A percentile compares a stretch with the other conserved stretches of the same genome.
Evolutionary conservation across 495 filamentous ascomycete species (phyloP).

Genomic region (Hypoxylon perforatum): DNA sequence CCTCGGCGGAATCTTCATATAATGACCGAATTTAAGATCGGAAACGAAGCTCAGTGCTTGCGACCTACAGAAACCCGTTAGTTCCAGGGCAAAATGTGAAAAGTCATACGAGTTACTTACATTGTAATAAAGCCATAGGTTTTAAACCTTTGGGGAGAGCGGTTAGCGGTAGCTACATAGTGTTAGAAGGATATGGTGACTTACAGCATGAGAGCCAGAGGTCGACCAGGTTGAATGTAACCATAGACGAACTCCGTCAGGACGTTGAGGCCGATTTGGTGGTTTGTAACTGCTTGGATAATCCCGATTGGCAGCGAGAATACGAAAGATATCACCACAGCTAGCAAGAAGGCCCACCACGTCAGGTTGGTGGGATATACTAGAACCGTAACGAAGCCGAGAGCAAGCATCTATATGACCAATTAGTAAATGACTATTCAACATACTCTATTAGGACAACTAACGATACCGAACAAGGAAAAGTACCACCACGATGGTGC

Average conservation of each 20-base stretch:
- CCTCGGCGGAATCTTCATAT: constrained; percentile 76
- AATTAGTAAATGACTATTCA: constrained; percentile 33
- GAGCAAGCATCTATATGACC: constrained; percentile 62
- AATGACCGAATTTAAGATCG: constrained; percentile 72
- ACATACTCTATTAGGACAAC: constrained; percentile 12
- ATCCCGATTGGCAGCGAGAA: constrained; percentile 68
- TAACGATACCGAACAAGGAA: constrained; percentile 57
- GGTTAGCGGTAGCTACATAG: neutral
- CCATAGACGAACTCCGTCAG: constrained; percentile 78
- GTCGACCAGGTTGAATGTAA: constrained; percentile 74
- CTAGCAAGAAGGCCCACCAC: constrained; percentile 75
- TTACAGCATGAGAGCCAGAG: constrained; percentile 73
- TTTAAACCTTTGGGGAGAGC: constrained; percentile 65
- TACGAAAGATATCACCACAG: constrained; percentile 66
- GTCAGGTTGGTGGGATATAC: constrained; percentile 73
- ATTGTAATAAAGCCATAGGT: constrained; percentile 79
- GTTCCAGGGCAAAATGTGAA: neutral
- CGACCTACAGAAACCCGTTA: constrained; percentile 42
- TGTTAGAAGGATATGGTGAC: neutral
- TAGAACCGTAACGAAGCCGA: constrained; percentile 72
- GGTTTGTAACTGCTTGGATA: constrained; percentile 74
- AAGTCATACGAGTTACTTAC: constrained; percentile 42
- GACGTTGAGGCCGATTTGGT: constrained; percentile 74
- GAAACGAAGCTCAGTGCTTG: constrained; percentile 65
- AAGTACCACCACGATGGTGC: constrained; percentile 69